These are phyloP conservation scores for Salvia sclarea DNA, from an alignment of 305 asterid species.

Conservation along the genomic window DNA sequence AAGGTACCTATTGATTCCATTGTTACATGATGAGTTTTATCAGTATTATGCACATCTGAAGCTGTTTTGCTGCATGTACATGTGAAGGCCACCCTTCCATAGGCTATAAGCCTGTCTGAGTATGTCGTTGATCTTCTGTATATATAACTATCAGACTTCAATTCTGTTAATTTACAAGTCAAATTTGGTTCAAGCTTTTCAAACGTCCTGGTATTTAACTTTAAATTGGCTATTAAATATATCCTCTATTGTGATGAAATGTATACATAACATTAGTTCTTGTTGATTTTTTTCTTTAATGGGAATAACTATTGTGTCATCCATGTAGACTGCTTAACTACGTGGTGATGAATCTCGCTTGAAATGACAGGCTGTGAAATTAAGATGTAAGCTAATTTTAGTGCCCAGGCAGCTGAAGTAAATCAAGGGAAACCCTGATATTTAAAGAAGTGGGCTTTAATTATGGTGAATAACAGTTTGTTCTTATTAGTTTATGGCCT, in stretches of 20 bases:
- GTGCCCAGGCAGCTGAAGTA: neutral
- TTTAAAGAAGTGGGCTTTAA: constrained; percentile 22
- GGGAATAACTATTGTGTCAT: neutral
- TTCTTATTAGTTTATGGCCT: constrained; percentile 7
- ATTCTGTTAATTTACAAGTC: constrained; percentile 1
- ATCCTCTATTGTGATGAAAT: neutral
- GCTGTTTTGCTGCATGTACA: constrained; percentile 20
- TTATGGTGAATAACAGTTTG: constrained; percentile 16
- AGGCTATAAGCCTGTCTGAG: constrained; percentile 15
- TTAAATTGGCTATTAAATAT: neutral
- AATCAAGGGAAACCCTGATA: neutral
- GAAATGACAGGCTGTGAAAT: neutral
- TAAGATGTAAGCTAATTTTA: neutral
- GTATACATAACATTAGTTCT: neutral
- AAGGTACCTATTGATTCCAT: constrained; percentile 47
- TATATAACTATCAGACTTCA: neutral
- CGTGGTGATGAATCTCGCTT: constrained; percentile 20
- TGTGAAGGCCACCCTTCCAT: constrained; percentile 19
- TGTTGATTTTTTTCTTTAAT: neutral
- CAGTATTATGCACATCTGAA: neutral
- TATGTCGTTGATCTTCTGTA: neutral
- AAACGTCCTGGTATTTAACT: constrained; percentile 9
- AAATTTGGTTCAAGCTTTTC: constrained; percentile 23
- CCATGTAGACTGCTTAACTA: neutral
- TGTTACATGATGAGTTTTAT: constrained; percentile 14